Base-by-base conservation (phyloP, 2,329 filamentous ascomycete species). In the Clonostachys rhizophaga region DNA sequence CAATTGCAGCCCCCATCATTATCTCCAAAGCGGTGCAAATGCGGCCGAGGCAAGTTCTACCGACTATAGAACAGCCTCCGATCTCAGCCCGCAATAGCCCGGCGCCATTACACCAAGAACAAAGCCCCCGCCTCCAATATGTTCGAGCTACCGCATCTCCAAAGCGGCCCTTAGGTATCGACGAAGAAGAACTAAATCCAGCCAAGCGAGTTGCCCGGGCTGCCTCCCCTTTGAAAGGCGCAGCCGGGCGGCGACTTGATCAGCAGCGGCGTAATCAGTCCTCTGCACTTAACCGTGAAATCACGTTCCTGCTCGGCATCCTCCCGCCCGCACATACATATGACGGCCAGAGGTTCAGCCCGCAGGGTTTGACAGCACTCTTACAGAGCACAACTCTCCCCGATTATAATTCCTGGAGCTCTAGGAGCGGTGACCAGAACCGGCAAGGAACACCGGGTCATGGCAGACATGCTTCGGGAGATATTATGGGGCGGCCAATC, bases 171-270 rank as follows among this genome's bases (percentile, higher is more conserved):
- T 78, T 83, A 37, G 79, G 77, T 3, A 54, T 64, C 11, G 88
- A 91, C 49, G 91, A 96, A 39, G 86, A 89, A 36, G 84, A 86
- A 50, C 70, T 77, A 36, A 83, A 83, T 54, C 86, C 88, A 17
- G 89, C 91, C 1, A 88, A 91, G 55, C 96, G 97, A 64, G 78
- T 96, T 45, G 81, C 86, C 43, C 84, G 95, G 41, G 91, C 87
- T n/a, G 91, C 89, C 48, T 97, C 92, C 6, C 94, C 95, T 0
- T 76, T 97, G 36, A 99, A 97, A 64, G 90, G 90, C 13, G 89
- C 89, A 2, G 90, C 92, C 36, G 89, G 90, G 24, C 85, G 91
- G 47, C 85, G 91, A 35, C 75, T 95, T 18, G 89, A 94, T 58
- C 87, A 94, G 61, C 84, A 89, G 61, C 78, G 82, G 45, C 75